phyloP scores from a whole-genome alignment of 2,329 filamentous ascomycete species.

The Aspergillus floridensis region DNA sequence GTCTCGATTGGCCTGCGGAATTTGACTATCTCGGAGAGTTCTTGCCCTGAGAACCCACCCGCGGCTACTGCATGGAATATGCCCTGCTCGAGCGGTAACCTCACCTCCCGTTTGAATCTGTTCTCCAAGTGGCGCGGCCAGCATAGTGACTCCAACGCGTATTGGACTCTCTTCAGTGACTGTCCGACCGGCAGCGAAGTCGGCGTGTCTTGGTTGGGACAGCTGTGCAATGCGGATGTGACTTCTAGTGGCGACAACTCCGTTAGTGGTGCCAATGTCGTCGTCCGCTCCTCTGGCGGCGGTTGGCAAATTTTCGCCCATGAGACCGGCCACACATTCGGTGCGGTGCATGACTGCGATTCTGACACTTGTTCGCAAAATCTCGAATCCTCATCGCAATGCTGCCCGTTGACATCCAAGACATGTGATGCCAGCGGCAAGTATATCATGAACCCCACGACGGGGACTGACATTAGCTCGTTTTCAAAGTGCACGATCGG shows the following conservation, averaged over 20 bases:
- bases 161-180: constrained; percentile 85
- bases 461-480: constrained; percentile 65
- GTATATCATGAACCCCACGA: constrained; percentile 97
- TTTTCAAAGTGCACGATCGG: constrained; percentile 91
- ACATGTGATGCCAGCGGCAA: constrained; percentile 72
- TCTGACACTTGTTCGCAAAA: constrained; percentile 63
- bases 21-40: constrained; percentile 69
- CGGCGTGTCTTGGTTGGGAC: constrained; percentile 88
- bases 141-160: constrained; percentile 76
- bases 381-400: constrained; percentile 63
- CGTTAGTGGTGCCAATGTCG: constrained; percentile 83
- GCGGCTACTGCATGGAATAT: constrained; percentile 79
- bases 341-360: constrained; percentile 91
- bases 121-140: constrained; percentile 87
- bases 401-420: constrained; percentile 70
- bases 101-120: constrained; percentile 75
- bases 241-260: constrained; percentile 59
- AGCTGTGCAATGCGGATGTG: constrained; percentile 67
- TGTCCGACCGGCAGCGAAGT: constrained; percentile 82
- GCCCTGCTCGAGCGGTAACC: constrained; percentile 58
- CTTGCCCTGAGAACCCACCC: constrained; percentile 70
- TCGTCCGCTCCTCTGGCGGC: constrained; percentile 73
- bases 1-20: constrained; percentile 89
- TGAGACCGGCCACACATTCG: constrained; percentile 91
- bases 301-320: constrained; percentile 98